Evolutionary conservation across 164 flowering plant genomes (phyloP).

Genomic region (Cinnamomum micranthum): DNA sequence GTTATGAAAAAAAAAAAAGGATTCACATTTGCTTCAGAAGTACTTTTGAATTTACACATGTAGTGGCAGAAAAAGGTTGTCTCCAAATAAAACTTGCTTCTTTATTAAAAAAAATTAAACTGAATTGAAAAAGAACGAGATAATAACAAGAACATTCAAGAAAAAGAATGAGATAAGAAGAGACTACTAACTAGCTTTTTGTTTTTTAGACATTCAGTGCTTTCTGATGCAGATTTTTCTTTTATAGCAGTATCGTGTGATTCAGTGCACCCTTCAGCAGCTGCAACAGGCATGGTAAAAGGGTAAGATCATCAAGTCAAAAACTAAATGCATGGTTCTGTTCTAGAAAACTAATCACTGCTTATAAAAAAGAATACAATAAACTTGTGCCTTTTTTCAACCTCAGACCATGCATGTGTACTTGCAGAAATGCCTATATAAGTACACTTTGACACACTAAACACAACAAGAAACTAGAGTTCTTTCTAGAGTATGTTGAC

Average conservation of each 20-base stretch:
- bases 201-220: constrained; percentile 26
- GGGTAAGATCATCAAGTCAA: constrained; percentile 2
- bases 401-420: neutral
- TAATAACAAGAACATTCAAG: neutral
- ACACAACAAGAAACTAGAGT: too few species aligned
- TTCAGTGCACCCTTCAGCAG: constrained; percentile 25
- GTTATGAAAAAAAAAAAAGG: too few species aligned
- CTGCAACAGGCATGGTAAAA: constrained; percentile 30
- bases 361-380: neutral
- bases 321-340: neutral
- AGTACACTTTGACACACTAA: too few species aligned
- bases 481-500: too few species aligned
- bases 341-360: neutral
- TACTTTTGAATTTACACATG: too few species aligned
- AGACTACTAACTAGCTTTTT: constrained; percentile 48
- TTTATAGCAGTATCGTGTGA: constrained; percentile 20
- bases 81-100: neutral
- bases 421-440: too few species aligned
- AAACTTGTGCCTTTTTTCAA: neutral
- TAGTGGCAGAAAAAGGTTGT: neutral
- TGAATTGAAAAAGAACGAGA: constrained; percentile 1
- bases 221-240: constrained; percentile 36
- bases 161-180: constrained; percentile 6
- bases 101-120: neutral
- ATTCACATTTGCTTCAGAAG: too few species aligned